A percentile compares a stretch with the other conserved stretches of the same genome.
phyloP scores from a whole-genome alignment of 352 stramenopile species.

The Halophytophthora polymorphica region DNA sequence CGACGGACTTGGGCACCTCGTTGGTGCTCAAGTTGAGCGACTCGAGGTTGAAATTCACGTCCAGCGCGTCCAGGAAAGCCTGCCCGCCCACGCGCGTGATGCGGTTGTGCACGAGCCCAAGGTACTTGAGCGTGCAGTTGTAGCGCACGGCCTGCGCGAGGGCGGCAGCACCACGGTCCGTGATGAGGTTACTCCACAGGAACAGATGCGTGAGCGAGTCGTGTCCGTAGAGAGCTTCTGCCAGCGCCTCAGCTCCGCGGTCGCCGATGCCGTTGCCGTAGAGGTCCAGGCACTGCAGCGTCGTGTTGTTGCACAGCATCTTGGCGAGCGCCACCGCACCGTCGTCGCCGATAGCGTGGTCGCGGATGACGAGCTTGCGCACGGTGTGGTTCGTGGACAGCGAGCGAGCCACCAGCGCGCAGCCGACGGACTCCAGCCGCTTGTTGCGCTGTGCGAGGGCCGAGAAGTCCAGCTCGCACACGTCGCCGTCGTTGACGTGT shows the following conservation, averaged over 20 bases:
- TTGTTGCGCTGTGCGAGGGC: conserved; percentile 55
- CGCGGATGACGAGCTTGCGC: conserved; percentile 54
- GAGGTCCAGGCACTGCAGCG: conserved; percentile 64
- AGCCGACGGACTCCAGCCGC: conserved; percentile 44
- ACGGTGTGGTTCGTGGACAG: conserved; percentile 63
- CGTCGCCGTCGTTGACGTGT: conserved; percentile 55
- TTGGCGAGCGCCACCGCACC: conserved; percentile 60
- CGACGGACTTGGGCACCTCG: conserved; percentile 36
- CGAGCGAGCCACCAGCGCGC: conserved; percentile 59
- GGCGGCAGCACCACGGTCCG: conserved; percentile 39
- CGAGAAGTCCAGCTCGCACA: conserved; percentile 71
- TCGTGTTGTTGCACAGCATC: conserved; percentile 70
- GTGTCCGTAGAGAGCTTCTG: conserved; percentile 69
- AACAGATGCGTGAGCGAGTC: conserved; percentile 57
- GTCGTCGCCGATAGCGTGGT: conserved; percentile 67
- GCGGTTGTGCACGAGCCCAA: conserved; percentile 59
- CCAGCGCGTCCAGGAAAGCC: conserved; percentile 52
- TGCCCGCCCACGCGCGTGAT: conserved; percentile 44
- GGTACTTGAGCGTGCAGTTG: conserved; percentile 59
- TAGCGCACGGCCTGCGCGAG: conserved; percentile 58
- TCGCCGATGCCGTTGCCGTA: conserved; percentile 72
- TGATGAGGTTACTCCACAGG: conserved; percentile 63
- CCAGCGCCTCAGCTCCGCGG: conserved; percentile 48
- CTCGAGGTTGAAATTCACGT: conserved; percentile 68
- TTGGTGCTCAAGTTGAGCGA: conserved; percentile 60